These are phyloP conservation scores for Thelonectria blattea DNA, from an alignment of 2,329 filamentous ascomycete species.

Conservation along the genomic window DNA sequence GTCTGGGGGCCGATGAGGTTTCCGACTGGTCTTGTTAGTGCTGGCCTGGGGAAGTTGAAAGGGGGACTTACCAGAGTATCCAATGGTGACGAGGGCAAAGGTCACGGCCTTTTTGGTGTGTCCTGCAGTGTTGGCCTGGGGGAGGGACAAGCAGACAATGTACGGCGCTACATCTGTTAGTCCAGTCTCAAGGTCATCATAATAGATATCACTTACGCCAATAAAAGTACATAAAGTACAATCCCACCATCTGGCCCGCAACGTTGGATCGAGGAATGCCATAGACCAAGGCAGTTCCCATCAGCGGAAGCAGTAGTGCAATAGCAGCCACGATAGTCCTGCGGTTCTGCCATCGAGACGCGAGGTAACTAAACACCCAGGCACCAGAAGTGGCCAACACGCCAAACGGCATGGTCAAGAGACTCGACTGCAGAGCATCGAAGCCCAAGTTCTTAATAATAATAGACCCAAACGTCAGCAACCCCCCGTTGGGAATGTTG, in stretches of 20 bases:
- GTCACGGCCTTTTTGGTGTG: slow-evolving; percentile 48
- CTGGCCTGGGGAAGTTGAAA: too few species aligned
- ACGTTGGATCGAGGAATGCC: slow-evolving; percentile 19
- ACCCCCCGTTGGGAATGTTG: slow-evolving; percentile 62
- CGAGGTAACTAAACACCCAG: slow-evolving; percentile 15
- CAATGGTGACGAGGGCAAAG: slow-evolving; percentile 53
- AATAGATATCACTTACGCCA: too few species aligned
- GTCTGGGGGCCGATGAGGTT: slow-evolving; percentile 49
- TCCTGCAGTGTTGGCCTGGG: slow-evolving; percentile 41
- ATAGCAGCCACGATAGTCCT: slow-evolving; percentile 16
- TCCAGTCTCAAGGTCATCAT: too few species aligned
- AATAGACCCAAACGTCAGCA: slow-evolving; percentile 21
- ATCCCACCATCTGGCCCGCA: slow-evolving; percentile 22
- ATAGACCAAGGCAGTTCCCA: slow-evolving; percentile 22
- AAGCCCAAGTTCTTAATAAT: slow-evolving; percentile 24
- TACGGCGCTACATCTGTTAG: slow-evolving; percentile 6
- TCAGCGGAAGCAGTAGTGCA: slow-evolving; percentile 12
- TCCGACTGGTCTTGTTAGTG: slow-evolving; percentile 26
- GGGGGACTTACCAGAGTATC: slow-evolving; percentile 36
- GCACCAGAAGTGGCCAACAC: slow-evolving; percentile 14
- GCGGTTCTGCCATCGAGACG: slow-evolving; percentile 9
- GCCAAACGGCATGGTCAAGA: slow-evolving; percentile 21
- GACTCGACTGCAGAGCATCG: slow-evolving; percentile 7
- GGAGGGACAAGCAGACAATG: slow-evolving; percentile 17
- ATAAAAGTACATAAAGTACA: slow-evolving; percentile 25